These are phyloP conservation scores for Diaporthe sp. DNA, from an alignment of 2,329 filamentous ascomycete species.

Conservation along the genomic window DNA sequence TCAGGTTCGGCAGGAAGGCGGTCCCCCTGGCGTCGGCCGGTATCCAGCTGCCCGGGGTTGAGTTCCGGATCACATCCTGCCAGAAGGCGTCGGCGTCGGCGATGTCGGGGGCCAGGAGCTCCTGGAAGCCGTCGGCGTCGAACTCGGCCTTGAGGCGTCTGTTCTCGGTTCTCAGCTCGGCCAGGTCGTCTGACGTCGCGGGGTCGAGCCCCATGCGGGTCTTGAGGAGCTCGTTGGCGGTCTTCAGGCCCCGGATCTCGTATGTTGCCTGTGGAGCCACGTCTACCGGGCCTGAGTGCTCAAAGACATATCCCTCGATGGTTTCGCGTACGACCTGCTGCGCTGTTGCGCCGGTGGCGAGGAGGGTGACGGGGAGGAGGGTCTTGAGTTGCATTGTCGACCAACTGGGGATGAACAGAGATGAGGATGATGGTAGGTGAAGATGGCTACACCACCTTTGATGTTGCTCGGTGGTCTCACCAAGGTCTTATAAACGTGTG, in stretches of 20 bases:
- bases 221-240: constrained; percentile 29
- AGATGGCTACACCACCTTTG: not conserved
- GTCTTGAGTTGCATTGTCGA: constrained; percentile 40
- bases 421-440: not conserved
- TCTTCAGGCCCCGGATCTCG: constrained; percentile 22
- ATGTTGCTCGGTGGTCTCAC: not conserved
- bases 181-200: constrained; percentile 8
- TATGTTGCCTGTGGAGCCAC: constrained; percentile 11
- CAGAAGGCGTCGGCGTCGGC: constrained; percentile 45
- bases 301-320: constrained; percentile 26
- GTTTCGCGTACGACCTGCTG: constrained; percentile 20
- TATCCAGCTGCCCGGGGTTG: constrained; percentile 40
- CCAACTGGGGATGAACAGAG: not conserved
- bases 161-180: constrained; percentile 12
- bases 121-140: constrained; percentile 44
- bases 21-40: constrained; percentile 46
- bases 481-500: constrained; percentile 8
- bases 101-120: constrained; percentile 45
- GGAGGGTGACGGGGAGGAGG: constrained; percentile 25
- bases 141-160: constrained; percentile 45
- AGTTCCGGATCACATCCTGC: constrained; percentile 43
- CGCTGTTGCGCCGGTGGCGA: constrained; percentile 28
- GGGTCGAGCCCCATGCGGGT: constrained; percentile 26
- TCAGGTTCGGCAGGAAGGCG: constrained; percentile 47
- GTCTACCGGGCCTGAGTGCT: constrained; percentile 16